These are phyloP conservation scores for Panellus pusillus DNA, from an alignment of 768 basidiomycete genomes.

Conservation along the genomic window DNA sequence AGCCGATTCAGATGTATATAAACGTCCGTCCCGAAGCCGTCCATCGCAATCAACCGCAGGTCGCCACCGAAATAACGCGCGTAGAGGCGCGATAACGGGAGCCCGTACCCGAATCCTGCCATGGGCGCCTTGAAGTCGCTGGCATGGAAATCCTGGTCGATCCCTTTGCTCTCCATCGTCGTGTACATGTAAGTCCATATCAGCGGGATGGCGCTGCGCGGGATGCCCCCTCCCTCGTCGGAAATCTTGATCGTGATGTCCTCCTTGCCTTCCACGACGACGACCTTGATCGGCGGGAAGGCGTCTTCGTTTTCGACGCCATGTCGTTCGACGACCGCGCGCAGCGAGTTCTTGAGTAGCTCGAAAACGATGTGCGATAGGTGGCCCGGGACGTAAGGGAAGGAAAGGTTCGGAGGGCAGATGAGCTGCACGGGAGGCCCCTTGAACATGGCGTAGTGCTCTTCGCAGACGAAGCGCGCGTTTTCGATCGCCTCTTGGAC, in stretches of 20 bases:
- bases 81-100: conserved; percentile 92
- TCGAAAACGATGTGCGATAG: conserved; percentile 97
- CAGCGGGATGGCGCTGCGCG: conserved; percentile 82
- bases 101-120: conserved; percentile 95
- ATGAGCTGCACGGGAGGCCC: conserved; percentile 96
- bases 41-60: conserved; percentile 93
- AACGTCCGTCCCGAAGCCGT: conserved; percentile 94
- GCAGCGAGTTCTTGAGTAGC: conserved; percentile 94
- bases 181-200: conserved; percentile 99
- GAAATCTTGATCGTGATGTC: conserved; percentile 99
- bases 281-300: conserved; percentile 91
- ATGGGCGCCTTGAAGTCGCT: conserved; percentile 96
- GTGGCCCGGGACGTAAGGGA: conserved; percentile 96
- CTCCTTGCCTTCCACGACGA: conserved; percentile 96
- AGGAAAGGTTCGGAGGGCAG: conserved; percentile 82
- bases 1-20: conserved; percentile 90
- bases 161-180: conserved; percentile 72
- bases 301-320: conserved; percentile 76
- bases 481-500: conserved; percentile 99
- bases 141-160: conserved; percentile 77
- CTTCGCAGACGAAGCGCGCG: conserved; percentile 91
- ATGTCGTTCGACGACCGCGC: conserved; percentile 92
- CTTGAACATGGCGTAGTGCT: conserved; percentile 94
- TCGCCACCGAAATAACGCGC: conserved; percentile 96
- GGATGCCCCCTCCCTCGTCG: conserved; percentile 96